phyloP scores from a whole-genome alignment of 768 basidiomycete genomes.

The Russula emetica region DNA sequence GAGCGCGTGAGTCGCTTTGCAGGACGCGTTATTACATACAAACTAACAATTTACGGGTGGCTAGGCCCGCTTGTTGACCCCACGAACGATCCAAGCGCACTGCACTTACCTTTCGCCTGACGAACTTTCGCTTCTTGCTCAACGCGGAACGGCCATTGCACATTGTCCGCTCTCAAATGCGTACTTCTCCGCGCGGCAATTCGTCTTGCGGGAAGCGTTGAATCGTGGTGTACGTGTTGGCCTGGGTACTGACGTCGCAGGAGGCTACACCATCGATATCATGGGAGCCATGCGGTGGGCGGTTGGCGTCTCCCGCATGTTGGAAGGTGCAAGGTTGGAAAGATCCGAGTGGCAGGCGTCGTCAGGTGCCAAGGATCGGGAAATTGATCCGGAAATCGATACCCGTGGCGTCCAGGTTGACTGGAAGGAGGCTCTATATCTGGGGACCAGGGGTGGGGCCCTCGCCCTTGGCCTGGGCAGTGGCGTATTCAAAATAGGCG shows the following conservation, averaged over 20 bases:
- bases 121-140: slow-evolving; percentile 49
- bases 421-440: slow-evolving; percentile 78
- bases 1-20: slow-evolving; percentile 47
- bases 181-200: slow-evolving; percentile 75
- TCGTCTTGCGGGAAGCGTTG: slow-evolving; percentile 69
- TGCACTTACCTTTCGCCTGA: slow-evolving; percentile 70
- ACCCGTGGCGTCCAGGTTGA: slow-evolving; percentile 48
- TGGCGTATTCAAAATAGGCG: slow-evolving; percentile 52
- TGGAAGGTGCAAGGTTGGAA: slow-evolving; percentile 49
- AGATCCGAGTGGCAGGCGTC: slow-evolving; percentile 6
- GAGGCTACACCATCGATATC: slow-evolving; percentile 77
- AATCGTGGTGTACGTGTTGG: slow-evolving; percentile 62
- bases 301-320: slow-evolving; percentile 64
- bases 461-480: slow-evolving; percentile 55
- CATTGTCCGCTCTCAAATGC: slow-evolving; percentile 88
- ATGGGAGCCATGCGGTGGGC: slow-evolving; percentile 78
- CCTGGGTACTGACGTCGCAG: slow-evolving; percentile 81
- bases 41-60: neutral
- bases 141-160: slow-evolving; percentile 58
- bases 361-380: slow-evolving; percentile 11
- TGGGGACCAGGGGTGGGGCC: slow-evolving; percentile 80
- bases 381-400: slow-evolving; percentile 11
- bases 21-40: neutral
- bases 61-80: slow-evolving; percentile 53
- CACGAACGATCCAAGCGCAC: slow-evolving; percentile 76